Evolutionary conservation across 495 filamentous ascomycete species (phyloP), one percentile per base, ranked within the genome.

Genomic region (Apiosordaria backusii): DNA sequence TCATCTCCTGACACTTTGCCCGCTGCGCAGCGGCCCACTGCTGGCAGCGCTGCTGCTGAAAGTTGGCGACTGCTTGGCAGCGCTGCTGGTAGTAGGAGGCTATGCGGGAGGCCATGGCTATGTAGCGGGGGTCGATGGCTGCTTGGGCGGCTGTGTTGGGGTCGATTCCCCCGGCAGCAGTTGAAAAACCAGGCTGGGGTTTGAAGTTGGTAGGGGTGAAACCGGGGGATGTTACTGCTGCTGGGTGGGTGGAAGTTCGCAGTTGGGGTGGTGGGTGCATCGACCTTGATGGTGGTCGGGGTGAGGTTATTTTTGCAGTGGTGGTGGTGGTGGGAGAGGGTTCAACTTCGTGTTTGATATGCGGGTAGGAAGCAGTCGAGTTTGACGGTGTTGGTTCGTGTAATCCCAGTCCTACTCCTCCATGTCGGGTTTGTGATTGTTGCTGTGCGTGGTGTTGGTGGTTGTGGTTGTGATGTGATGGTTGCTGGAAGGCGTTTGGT

Each of bases 31-130:
- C 71, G 19, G 76, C 76, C 76, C 76, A 78, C 16, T 68, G 67
- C 72, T 76, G 74, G 67, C 76, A 78, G 24, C 74, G 69, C 68
- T 77, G 75, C 26, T 77, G 75, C 66, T 77, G 76, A 66, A 66
- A 76, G 69, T 71, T 70, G 65, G 72, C 66, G 10, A 77, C 67
- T 27, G 76, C 76, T 58, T 73, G 70, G 68, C 72, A 73, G 7
- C 76, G 75, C 60, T 78, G 76, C 60, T 77, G 75, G 65, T 78
- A 78, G 71, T 76, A 78, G 45, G 55, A 62, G 6, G 76, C 73
- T 50, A 78, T 76, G 61, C 78, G 76, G n/a, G 76, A 75, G 23
- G 72, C 75, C 75, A 78, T 76, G 61, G 76, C 71, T 10, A 76
- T 60, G 62, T 75, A 74, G 50, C 67, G 66, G 1, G 75, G 76